Evolutionary conservation across 352 stramenopile genomes (phyloP), one percentile per base, ranked within the genome.

Genomic region (Pythium biforme): DNA sequence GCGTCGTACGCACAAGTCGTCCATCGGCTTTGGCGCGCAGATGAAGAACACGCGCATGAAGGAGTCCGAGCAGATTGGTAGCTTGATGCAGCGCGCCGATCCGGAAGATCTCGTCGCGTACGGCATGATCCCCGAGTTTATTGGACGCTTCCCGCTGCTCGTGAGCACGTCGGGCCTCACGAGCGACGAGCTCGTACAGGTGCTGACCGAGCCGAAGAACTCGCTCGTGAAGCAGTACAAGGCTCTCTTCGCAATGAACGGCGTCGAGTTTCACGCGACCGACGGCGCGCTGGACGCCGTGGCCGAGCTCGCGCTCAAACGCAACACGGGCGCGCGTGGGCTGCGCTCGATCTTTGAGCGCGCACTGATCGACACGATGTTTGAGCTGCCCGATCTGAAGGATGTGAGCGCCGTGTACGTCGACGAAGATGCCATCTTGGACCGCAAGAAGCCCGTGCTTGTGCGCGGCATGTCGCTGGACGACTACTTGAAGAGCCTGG

Each of bases 111-210:
- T 99, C 29, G 89, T 99, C 31, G 83, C 89, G 55, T 99, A 96
- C 75, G 97, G 97, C 10, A 90, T 99, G 63, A 99, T 99, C 69
- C 97, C 97, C 1, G 97, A 99, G 79, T 99, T 99, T 66, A 94
- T 99, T 25, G 97, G 97, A 22, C 90, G 97, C 55, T 99, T 99
- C 72, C 96, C 97, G 7, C 86, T 98, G 52, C 94, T 99, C 61
- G 93, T 99, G 12, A 97, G 91, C 33, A 98, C 95, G 0, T 97
- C 86, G 20, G 90, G 91, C 9, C 73, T 99, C 0, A 89, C 92
- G 25, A 88, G 96, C 49, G 62, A 95, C 25, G 89, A 98, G 71
- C 79, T 99, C 17, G 81, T 97, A 26, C 93, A 98, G 65, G 97
- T 99, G 69, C 83, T 99, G 41, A 99, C 94, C 7, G 86, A 98